Base-by-base conservation (phyloP, 805 yeast genomes). In the Spathaspora sp. region DNA sequence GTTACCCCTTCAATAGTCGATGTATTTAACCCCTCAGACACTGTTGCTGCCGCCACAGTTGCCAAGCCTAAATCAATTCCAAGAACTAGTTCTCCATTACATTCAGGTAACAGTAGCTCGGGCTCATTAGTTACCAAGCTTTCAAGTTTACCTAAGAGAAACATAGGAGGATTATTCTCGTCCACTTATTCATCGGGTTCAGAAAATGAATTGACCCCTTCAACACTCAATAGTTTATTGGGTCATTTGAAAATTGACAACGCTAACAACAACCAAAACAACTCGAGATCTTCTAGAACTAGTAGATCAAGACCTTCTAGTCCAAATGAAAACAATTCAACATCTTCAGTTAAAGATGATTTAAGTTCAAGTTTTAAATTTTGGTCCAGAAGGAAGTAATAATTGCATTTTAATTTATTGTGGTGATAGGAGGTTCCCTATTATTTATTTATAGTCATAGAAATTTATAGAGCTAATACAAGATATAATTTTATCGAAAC, bases 371-470 rank as follows among this genome's bases (percentile, higher is more conserved):
- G 23, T 28, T 31, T 44, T 14, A 44, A 44, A 18, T 44, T 44
- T 44, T 44, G 47, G 47, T 44, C 47, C 10, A 44, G 39, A 17
- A 44, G 38, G 14, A 44, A 18, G 18, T 44, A 16, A 26, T 16
- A 11, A 6, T 23, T 4, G 26, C 26, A 23, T 23, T 23, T 23
- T 23, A 23, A 23, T 6, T 23, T 23, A 23, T 23, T 23, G 3
- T 23, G 26, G 26, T 23, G 26, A 23, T 23, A 23, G 26, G 31
- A 7, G 32, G 18, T 18, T 11, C 4, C 18, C 18, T 19, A 40
- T 11, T 40, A 40, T 40, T 40, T 40, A 40, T 40, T 40, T 40
- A 40, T 40, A 40, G 4, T 31, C n/a, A 31, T 31, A 31, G 35
- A 31, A 14, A 5, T 31, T 31, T 31, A 31, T 31, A 31, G 35